Conservation (phyloP, 306 rosid genomes). For the Aeschynomene evenia region DNA sequence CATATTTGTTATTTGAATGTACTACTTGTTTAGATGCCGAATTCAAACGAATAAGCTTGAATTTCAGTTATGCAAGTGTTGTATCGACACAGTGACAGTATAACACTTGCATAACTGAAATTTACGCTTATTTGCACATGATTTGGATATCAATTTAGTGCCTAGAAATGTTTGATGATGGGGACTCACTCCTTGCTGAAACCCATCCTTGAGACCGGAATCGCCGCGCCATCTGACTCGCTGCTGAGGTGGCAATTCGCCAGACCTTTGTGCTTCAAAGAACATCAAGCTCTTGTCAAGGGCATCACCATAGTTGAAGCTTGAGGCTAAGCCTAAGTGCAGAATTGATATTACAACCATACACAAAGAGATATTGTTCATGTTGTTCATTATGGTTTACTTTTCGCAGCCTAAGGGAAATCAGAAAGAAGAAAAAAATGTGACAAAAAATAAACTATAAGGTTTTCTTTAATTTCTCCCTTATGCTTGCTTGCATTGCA, state of each 20-base stretch:
- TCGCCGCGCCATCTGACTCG: conserved; percentile 75
- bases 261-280: conserved; percentile 84
- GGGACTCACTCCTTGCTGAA: conserved; percentile 66
- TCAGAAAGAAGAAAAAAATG: conserved; percentile 3
- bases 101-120: too few species aligned
- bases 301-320: conserved; percentile 64
- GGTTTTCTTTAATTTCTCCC: neutral
- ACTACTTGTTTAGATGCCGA: too few species aligned
- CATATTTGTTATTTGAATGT: too few species aligned
- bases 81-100: neutral
- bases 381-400: conserved; percentile 39
- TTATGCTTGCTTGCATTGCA: conserved; percentile 1
- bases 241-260: conserved; percentile 53
- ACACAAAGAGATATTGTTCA: conserved; percentile 24
- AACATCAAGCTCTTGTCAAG: conserved; percentile 73
- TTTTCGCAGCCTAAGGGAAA: conserved; percentile 1
- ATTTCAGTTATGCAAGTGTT: too few species aligned
- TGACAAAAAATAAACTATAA: neutral
- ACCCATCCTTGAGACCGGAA: conserved; percentile 75
- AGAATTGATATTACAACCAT: conserved; percentile 30
- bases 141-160: neutral
- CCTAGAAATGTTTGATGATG: neutral
- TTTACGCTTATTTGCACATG: too few species aligned
- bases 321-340: neutral
- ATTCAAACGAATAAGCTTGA: too few species aligned